Evolutionary conservation across 352 stramenopile species (phyloP), one percentile per base, ranked within the genome.

Genomic region (Globisporangium acanthophoron): DNA sequence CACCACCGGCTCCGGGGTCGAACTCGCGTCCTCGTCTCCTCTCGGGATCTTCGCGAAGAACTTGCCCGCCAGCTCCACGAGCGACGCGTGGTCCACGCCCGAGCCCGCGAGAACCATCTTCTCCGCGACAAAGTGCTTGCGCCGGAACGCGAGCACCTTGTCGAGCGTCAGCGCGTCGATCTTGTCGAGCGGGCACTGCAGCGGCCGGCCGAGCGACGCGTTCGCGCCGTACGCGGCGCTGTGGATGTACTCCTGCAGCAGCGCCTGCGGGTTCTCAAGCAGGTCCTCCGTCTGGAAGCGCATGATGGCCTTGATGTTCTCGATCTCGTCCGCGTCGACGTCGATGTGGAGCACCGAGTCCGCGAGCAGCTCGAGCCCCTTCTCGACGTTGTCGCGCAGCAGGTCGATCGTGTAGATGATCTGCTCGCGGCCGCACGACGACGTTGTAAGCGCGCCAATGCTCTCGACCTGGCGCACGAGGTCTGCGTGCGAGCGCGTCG

Each of bases 331-430:
- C 0, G 77, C 63, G 9, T 85, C 51, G 7, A 97, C 66, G 35
- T 92, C 65, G 3, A 91, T 82, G 56, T 92, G 80, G 11, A 94
- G 66, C 57, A 98, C 78, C 15, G 86, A 86, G 61, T 97, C 91
- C 2, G 87, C 81, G 18, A 99, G 73, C 55, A 99, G 71, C 59
- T 95, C 79, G 49, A 98, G 76, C 0, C 90, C 95, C 44, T 83
- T 73, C 43, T 89, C 76, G 7, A 98, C 83, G 64, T 98, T 98
- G 63, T 98, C 94, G 44, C 96, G 85, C 45, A 99, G 72, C 47
- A 98, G 71, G 71, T 99, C 96, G 59, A 98, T 88, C 61, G 91
- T 98, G 73, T 98, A 98, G 49, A 99, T 91, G 61, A 98, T 97
- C 77, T 99, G 94, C 67, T 99, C 96, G 49, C 96, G 80, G 37